Evolutionary conservation across 2,329 filamentous ascomycete genomes (phyloP), one percentile per base, ranked within the genome.

Genomic region (Dothidotthia symphoricarpi): DNA sequence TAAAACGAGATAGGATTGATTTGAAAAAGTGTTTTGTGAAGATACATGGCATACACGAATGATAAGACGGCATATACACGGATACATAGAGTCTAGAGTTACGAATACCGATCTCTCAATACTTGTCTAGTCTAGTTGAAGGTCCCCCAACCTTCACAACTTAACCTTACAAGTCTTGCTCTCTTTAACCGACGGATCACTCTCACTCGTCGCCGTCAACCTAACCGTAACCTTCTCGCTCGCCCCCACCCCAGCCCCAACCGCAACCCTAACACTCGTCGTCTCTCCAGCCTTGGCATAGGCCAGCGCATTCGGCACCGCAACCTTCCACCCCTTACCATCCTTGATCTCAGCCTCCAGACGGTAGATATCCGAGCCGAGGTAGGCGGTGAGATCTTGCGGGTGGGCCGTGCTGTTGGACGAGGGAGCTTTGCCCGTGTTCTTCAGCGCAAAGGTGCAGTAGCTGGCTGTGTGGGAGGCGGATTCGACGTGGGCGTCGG

Each of bases 361-460:
- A 9, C 73, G 63, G 55, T 72, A 77, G 17, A 77, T 69, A 30
- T 77, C 74, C 1, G 66, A 70, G 5, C 54, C 59, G 4, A 74
- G 49, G 41, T 72, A 72, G 10, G 53, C 54, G 0, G 68, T 59
- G 1, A 71, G 46, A 39, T 73, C 64, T 32, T 64, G 62, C 0
- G 59, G 57, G 16, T 66, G 62, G 1, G 41, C 37, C 5, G 39
- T 47, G 0, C 43, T 49, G 4, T 36, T 31, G n/a, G 51, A 51
- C 1, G 28, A 9, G 6, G 42, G 27, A 2, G 39, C 36, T 51
- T 58, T 55, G 3, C 74, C 74, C 0, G 67, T 72, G 46, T 77
- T 78, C 39, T 60, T 67, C 12, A 77, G 62, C 31, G 66, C 59
- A 45, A 78, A 77, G 2, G 66, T 60, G 59, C 74, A 77, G 16